Conservation (phyloP, 2,329 filamentous ascomycete genomes). For the Talaromyces albobiverticillius region DNA sequence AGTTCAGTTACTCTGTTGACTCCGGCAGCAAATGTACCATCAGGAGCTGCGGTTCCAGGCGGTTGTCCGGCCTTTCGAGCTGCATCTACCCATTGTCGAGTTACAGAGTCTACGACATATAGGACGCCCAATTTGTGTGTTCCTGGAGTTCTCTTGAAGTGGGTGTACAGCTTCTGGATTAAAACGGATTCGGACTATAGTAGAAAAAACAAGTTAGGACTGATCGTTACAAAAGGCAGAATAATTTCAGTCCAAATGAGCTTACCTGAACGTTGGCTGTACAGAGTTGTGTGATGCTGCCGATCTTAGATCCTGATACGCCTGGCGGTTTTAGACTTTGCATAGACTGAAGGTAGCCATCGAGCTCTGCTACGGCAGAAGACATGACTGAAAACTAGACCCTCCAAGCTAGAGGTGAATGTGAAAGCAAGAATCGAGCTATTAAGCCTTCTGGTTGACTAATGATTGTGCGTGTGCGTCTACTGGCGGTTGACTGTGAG, state of each 20-base stretch:
- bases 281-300: slow-evolving; percentile 80
- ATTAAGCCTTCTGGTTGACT: neutral
- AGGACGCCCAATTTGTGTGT: slow-evolving; percentile 98
- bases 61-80: slow-evolving; percentile 82
- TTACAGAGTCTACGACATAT: slow-evolving; percentile 99
- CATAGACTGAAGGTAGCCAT: slow-evolving; percentile 87
- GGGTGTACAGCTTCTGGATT: slow-evolving; percentile 93
- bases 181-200: slow-evolving; percentile 85
- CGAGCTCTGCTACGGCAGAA: slow-evolving; percentile 86
- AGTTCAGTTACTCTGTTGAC: slow-evolving; percentile 96
- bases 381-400: slow-evolving; percentile 54
- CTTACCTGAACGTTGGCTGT: slow-evolving; percentile 87
- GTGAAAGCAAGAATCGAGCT: neutral
- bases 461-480: slow-evolving; percentile 1
- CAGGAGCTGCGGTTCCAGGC: slow-evolving; percentile 74
- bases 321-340: slow-evolving; percentile 87
- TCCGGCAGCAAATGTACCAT: slow-evolving; percentile 91
- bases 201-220: slow-evolving; percentile 19
- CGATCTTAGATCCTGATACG: slow-evolving; percentile 89
- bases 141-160: slow-evolving; percentile 90
- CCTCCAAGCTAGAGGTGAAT: slow-evolving; percentile 2
- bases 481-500: slow-evolving; percentile 2
- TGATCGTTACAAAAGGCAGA: neutral
- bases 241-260: slow-evolving; percentile 13
- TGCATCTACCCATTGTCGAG: slow-evolving; percentile 96